Base-by-base conservation (phyloP, 805 yeast species). In the Saccharomyces kudriavzevii region DNA sequence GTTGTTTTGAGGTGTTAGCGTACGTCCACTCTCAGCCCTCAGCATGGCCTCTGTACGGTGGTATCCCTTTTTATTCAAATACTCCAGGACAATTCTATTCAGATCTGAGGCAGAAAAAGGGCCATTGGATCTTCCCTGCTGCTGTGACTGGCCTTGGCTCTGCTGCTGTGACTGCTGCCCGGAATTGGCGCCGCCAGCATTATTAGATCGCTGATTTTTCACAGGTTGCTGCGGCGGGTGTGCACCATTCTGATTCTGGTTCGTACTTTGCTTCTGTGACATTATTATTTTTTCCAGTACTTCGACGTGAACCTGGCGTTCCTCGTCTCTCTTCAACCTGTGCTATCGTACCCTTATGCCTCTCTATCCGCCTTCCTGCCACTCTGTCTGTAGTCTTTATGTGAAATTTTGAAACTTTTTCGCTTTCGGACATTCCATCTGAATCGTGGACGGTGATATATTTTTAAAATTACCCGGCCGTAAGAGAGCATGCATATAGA, bases 31-130 rank as follows among this genome's bases (percentile, higher is more conserved):
- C 68, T 94, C 99, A 56, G 90, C 82, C 57, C 99, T 80, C 49
- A 94, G 77, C 85, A 91, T 88, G 2, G 96, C 90, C 68, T 94
- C 99, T 0, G 99, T 92, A 60, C 85, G 83, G 60, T 87, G 91
- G 65, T 89, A 94, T 2, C 99, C 99, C 68, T 91, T 90, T 64
- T 94, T 92, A 68, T 84, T 87, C 60, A 94, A 77, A 63, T 92
- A 94, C 62, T 94, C 99, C 63, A 94, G 76, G 31, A 94, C 98
- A 65, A 94, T 89, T 58, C 94, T 76, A 69, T 91, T 92, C 66
- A 94, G 77, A 68, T 94, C 98, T 4, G 92, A 90, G 49, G 88
- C 89, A 0, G 96, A 83, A 56, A 83, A 67, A 11, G 67, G 68
- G 20, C 70, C 66, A 20, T 56, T 54, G 13, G 65, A 60, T 43